Evolutionary conservation across 2,329 filamentous ascomycete genomes (phyloP).

Genomic region (Aspergillus sergii): DNA sequence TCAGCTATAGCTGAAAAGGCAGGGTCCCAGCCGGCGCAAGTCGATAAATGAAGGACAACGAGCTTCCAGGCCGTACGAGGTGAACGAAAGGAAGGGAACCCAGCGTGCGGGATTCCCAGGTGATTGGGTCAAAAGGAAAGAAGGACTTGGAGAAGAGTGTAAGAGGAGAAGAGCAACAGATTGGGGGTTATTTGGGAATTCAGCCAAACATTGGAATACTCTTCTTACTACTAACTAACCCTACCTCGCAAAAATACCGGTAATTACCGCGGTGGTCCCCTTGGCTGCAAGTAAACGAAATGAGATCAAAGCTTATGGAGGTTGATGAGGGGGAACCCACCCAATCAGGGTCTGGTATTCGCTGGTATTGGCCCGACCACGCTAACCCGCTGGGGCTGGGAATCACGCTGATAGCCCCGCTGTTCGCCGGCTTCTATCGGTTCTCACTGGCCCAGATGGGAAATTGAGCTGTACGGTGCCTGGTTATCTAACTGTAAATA

Average conservation of each 20-base stretch:
- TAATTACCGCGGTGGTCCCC: slow-evolving; percentile 18
- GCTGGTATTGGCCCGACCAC: not conserved
- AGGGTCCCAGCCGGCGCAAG: slow-evolving; percentile 23
- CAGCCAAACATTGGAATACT: not conserved
- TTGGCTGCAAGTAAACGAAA: slow-evolving; percentile 21
- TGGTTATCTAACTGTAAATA: slow-evolving; percentile 26
- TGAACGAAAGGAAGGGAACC: slow-evolving; percentile 15
- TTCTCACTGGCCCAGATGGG: not conserved
- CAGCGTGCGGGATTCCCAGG: slow-evolving; percentile 3
- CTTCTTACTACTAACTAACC: not conserved
- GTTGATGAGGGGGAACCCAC: slow-evolving; percentile 10
- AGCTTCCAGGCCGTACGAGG: slow-evolving; percentile 33
- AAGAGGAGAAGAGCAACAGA: slow-evolving; percentile 1
- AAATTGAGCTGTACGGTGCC: slow-evolving; percentile 21
- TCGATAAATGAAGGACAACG: slow-evolving; percentile 42
- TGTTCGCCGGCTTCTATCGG: not conserved
- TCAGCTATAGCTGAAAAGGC: slow-evolving; percentile 16
- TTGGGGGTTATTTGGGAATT: not conserved
- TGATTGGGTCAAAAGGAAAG: slow-evolving; percentile 4
- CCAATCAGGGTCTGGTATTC: slow-evolving; percentile 16
- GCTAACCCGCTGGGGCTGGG: slow-evolving; percentile 12
- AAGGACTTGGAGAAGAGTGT: slow-evolving; percentile 6
- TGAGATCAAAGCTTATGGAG: slow-evolving; percentile 18
- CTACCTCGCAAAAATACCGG: slow-evolving; percentile 5
- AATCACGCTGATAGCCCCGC: not conserved